phyloP scores from a whole-genome alignment of 768 basidiomycete species.

The Fistulinella prunicolor region DNA sequence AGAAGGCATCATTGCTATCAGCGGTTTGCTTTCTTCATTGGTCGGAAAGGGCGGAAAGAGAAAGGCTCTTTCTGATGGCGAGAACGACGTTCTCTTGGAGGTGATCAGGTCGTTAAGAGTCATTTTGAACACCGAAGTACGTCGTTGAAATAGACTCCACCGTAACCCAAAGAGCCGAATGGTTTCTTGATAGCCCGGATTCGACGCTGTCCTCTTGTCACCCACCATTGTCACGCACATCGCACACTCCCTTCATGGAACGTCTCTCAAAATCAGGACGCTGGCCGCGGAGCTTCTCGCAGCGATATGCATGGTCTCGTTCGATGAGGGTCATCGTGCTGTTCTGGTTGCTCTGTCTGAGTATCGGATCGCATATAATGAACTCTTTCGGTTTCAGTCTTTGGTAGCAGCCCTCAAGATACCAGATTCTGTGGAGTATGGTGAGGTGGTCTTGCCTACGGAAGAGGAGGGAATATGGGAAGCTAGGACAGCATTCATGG shows the following conservation, averaged over 20 bases:
- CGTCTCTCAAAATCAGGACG: constrained; percentile 66
- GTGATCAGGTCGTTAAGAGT: constrained; percentile 77
- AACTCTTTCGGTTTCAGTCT: constrained; percentile 77
- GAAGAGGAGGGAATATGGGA: constrained; percentile 81
- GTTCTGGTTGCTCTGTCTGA: constrained; percentile 81
- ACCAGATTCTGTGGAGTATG: constrained; percentile 41
- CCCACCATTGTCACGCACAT: constrained; percentile 70
- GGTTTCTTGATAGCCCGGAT: constrained; percentile 55
- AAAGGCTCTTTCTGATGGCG: constrained; percentile 57
- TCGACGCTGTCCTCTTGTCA: constrained; percentile 60
- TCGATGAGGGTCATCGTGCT: constrained; percentile 65
- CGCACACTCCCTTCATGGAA: constrained; percentile 62
- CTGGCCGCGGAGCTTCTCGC: constrained; percentile 77
- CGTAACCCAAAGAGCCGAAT: not conserved
- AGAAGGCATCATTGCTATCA: constrained; percentile 65
- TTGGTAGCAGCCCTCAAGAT: constrained; percentile 63
- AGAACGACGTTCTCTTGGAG: constrained; percentile 68
- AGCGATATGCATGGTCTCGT: constrained; percentile 75
- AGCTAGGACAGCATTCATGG: constrained; percentile 70
- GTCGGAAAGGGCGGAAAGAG: constrained; percentile 68
- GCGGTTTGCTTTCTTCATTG: constrained; percentile 52
- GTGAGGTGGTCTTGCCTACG: constrained; percentile 37
- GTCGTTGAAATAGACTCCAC: constrained; percentile 4
- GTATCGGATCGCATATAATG: constrained; percentile 65
- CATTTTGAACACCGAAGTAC: constrained; percentile 80